Evolutionary conservation across 352 stramenopile species (phyloP).

Genomic region (Phytophthora colocasiae): DNA sequence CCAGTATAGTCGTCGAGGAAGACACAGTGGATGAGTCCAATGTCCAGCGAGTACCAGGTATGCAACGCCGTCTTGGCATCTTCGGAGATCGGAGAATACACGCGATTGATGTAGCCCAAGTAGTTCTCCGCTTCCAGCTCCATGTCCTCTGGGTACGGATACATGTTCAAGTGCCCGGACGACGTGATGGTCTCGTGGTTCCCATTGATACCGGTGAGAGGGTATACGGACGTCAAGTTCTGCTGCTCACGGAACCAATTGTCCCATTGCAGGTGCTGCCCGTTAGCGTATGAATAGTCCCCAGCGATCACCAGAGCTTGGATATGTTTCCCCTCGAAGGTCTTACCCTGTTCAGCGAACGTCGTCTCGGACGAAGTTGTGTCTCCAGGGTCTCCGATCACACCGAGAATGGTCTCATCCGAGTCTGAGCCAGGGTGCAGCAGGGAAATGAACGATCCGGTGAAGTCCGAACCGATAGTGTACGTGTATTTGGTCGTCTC

Average conservation of each 20-base stretch:
- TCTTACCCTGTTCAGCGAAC: slow-evolving; percentile 38
- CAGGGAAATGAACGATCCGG: slow-evolving; percentile 39
- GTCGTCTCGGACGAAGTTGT: slow-evolving; percentile 47
- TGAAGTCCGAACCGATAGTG: slow-evolving; percentile 53
- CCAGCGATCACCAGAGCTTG: slow-evolving; percentile 60
- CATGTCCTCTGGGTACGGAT: slow-evolving; percentile 49
- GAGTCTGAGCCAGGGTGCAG: slow-evolving; percentile 38
- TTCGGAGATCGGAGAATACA: slow-evolving; percentile 60
- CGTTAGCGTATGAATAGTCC: slow-evolving; percentile 77
- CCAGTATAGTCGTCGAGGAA: slow-evolving; percentile 75
- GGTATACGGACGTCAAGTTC: slow-evolving; percentile 52
- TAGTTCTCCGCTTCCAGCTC: slow-evolving; percentile 47
- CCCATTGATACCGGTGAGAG: slow-evolving; percentile 57
- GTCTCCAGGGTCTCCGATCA: slow-evolving; percentile 54
- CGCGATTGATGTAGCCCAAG: slow-evolving; percentile 51
- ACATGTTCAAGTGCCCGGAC: slow-evolving; percentile 47
- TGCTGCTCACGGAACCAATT: slow-evolving; percentile 68
- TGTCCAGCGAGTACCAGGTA: slow-evolving; percentile 64
- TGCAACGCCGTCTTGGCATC: slow-evolving; percentile 37
- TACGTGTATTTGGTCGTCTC: slow-evolving; percentile 58
- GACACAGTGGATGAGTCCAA: slow-evolving; percentile 61
- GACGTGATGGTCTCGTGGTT: slow-evolving; percentile 74
- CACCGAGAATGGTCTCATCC: slow-evolving; percentile 48
- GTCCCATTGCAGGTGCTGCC: slow-evolving; percentile 72
- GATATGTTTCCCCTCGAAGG: slow-evolving; percentile 47